Evolutionary conservation across 2,329 filamentous ascomycete species (phyloP).

Genomic region (Orbilia quercus): DNA sequence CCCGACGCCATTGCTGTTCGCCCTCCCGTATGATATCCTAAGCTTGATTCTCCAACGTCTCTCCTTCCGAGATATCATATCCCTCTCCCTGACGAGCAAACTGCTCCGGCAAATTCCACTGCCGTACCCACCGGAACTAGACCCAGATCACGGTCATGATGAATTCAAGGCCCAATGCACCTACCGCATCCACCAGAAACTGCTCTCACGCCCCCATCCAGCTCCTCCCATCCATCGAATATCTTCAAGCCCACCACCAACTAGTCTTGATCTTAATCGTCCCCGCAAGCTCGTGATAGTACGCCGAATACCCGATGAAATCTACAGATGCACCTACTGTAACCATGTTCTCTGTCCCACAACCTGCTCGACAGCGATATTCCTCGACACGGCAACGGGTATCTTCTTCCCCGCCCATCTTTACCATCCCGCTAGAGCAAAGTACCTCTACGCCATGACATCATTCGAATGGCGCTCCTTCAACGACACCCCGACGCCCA

Average conservation of each 20-base stretch:
- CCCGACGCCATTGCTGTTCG: constrained; percentile 7
- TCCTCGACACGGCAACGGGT: constrained; percentile 18
- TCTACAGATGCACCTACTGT: constrained; percentile 33
- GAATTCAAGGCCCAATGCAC: neutral
- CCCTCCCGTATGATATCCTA: constrained; percentile 28
- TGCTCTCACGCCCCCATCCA: neutral
- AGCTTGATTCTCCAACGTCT: constrained; percentile 9
- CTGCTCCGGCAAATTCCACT: constrained; percentile 17
- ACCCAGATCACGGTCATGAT: too few relatives aligned
- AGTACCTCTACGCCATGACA: constrained; percentile 17
- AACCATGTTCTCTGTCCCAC: constrained; percentile 20
- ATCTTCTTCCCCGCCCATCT: constrained; percentile 28
- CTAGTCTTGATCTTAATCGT: too few relatives aligned
- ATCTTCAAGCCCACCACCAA: too few relatives aligned
- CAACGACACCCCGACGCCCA: neutral
- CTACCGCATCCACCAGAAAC: constrained; percentile 8
- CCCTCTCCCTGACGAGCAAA: constrained; percentile 37
- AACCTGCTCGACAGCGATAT: constrained; percentile 7
- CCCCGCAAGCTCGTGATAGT: too few relatives aligned
- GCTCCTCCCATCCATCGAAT: too few relatives aligned
- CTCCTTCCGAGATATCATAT: constrained; percentile 17
- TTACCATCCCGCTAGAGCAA: constrained; percentile 13
- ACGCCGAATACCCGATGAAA: too few relatives aligned
- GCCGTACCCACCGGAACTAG: neutral
- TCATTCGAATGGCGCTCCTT: constrained; percentile 1